Evolutionary conservation across 2,329 filamentous ascomycete species (phyloP).

Genomic region (Fusarium tupiense): DNA sequence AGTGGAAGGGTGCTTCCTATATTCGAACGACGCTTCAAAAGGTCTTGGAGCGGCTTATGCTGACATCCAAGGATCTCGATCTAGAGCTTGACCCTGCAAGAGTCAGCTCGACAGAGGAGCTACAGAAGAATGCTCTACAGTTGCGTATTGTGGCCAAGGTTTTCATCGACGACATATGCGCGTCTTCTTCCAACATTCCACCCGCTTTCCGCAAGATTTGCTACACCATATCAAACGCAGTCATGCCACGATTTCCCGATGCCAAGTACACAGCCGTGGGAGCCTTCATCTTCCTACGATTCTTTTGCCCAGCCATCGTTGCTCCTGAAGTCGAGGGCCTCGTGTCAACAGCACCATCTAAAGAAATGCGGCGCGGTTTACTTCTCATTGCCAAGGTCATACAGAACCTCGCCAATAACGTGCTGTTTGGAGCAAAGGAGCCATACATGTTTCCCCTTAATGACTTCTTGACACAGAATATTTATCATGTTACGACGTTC

Average conservation of each 20-base stretch:
- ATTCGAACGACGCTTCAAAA: slow-evolving; percentile 72
- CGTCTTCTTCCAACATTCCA: slow-evolving; percentile 69
- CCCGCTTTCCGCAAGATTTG: slow-evolving; percentile 73
- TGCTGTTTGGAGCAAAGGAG: slow-evolving; percentile 76
- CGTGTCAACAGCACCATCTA: slow-evolving; percentile 68
- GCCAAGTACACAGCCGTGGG: slow-evolving; percentile 78
- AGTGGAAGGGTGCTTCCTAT: slow-evolving; percentile 74
- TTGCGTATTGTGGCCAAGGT: slow-evolving; percentile 74
- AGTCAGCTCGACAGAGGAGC: slow-evolving; percentile 67
- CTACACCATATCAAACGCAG: slow-evolving; percentile 70
- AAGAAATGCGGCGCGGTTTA: slow-evolving; percentile 74
- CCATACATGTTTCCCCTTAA: slow-evolving; percentile 78
- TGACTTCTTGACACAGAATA: slow-evolving; percentile 74
- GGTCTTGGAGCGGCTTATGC: slow-evolving; percentile 71
- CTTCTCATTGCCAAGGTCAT: slow-evolving; percentile 77
- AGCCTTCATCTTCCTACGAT: slow-evolving; percentile 76
- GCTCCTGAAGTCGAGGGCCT: slow-evolving; percentile 74
- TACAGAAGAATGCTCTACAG: slow-evolving; percentile 73
- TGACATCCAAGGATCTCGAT: slow-evolving; percentile 73
- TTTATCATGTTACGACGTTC: slow-evolving; percentile 73
- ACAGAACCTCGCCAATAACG: slow-evolving; percentile 77
- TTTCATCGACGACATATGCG: slow-evolving; percentile 76
- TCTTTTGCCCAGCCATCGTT: slow-evolving; percentile 78
- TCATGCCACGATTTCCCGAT: slow-evolving; percentile 71
- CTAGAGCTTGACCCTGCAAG: slow-evolving; percentile 74